A percentile compares a stretch with the other conserved stretches of the same genome.
Evolutionary conservation across 2,329 filamentous ascomycete genomes (phyloP).

Genomic region (Fusarium piperis): DNA sequence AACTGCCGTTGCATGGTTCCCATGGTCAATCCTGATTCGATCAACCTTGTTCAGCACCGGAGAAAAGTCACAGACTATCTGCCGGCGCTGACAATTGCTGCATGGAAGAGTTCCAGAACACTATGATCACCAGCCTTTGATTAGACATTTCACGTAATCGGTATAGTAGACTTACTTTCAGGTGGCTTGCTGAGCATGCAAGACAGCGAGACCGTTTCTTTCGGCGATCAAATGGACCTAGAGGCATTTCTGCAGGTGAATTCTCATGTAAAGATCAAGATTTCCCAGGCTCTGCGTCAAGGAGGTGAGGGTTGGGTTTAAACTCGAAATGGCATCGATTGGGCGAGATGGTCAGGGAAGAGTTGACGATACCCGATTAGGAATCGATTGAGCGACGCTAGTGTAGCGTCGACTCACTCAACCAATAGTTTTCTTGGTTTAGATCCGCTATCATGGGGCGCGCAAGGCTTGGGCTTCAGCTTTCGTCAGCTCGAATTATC

Average conservation of each 20-base stretch:
- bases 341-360: constrained; percentile 16
- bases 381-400: constrained; percentile 39
- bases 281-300: not conserved
- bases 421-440: not conserved
- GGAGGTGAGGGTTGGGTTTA: constrained; percentile 8
- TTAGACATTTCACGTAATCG: not conserved
- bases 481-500: not conserved
- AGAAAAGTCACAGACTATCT: constrained; percentile 36
- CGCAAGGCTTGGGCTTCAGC: not conserved
- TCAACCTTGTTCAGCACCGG: not conserved
- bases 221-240: constrained; percentile 49
- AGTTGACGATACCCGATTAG: constrained; percentile 20
- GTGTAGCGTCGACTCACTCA: fast-evolving
- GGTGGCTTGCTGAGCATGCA: constrained; percentile 45
- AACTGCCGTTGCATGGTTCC: constrained; percentile 9
- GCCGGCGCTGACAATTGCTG: constrained; percentile 41
- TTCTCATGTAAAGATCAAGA: not conserved
- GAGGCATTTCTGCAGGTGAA: constrained; percentile 33
- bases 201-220: constrained; percentile 46
- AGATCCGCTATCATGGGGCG: not conserved
- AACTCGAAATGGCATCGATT: constrained; percentile 28
- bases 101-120: constrained; percentile 48
- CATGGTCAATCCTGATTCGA: constrained; percentile 37
- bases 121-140: constrained; percentile 20
- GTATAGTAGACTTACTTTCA: constrained; percentile 40